Conservation (phyloP, 176 grass and related monocot genomes). For the Musa beccarii region DNA sequence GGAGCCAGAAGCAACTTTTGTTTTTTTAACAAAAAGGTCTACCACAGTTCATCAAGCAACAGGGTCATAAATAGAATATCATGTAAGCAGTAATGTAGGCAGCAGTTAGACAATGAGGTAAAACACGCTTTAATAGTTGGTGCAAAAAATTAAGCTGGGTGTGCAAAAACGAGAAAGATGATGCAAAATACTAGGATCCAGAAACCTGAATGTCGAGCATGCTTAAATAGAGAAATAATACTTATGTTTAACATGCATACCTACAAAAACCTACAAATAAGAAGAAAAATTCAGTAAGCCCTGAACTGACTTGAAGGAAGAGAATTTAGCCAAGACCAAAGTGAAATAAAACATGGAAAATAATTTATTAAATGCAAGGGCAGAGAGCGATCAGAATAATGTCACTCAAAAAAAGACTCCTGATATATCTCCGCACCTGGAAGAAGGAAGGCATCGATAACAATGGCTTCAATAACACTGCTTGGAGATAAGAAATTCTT, state of each 20-base stretch:
- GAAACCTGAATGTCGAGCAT: no score
- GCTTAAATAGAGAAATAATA: neutral
- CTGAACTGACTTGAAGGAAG: neutral
- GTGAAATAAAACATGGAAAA: neutral
- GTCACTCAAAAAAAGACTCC: neutral
- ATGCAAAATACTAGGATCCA: no score
- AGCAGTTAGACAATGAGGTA: no score
- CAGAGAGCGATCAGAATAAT: neutral
- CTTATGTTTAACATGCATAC: neutral
- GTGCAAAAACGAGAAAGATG: no score
- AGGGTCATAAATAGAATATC: neutral
- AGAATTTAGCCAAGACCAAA: neutral
- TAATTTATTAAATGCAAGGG: neutral
- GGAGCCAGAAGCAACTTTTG: neutral
- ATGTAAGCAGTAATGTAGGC: neutral
- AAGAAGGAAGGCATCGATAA: conserved; percentile 64
- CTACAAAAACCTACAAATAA: neutral
- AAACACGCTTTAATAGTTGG: no score
- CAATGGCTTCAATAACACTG: conserved; percentile 66
- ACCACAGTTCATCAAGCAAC: neutral
- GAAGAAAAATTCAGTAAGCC: neutral
- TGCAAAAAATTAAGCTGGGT: no score
- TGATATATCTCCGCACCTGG: conserved; percentile 40
- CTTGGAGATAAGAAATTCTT: conserved; percentile 77
- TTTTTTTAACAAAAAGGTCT: neutral